Evolutionary conservation across 2,329 filamentous ascomycete species (phyloP).

Genomic region (Aureobasidium sp.): DNA sequence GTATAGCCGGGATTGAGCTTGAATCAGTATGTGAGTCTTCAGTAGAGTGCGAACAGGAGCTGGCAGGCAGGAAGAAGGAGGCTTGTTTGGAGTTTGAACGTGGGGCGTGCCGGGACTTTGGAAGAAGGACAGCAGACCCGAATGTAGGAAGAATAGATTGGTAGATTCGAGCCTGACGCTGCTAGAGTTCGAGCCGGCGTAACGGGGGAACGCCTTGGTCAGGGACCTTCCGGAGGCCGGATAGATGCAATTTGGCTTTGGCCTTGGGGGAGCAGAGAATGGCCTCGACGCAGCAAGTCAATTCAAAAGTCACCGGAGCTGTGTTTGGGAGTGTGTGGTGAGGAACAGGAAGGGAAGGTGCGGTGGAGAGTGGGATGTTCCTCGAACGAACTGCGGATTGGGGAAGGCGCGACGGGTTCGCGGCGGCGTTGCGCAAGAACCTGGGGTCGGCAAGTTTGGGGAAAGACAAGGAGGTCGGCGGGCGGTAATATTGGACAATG

Average conservation of each 20-base stretch:
- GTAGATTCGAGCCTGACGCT: constrained; percentile 11
- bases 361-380: background rate
- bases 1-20: background rate
- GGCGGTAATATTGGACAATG: constrained; percentile 10
- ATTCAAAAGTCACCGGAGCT: background rate
- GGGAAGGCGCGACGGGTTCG: constrained; percentile 8
- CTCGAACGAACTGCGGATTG: constrained; percentile 1
- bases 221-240: background rate
- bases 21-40: background rate
- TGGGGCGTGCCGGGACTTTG: constrained; percentile 7
- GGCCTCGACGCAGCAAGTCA: background rate
- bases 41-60: background rate
- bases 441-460: constrained; percentile 11
- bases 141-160: constrained; percentile 6
- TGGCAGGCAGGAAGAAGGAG: constrained; percentile 3
- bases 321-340: background rate
- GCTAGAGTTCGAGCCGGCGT: constrained; percentile 11
- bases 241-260: background rate
- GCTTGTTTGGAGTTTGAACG: constrained; percentile 7
- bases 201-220: constrained; percentile 7
- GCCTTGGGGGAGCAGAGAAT: background rate
- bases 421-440: constrained; percentile 8
- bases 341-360: background rate
- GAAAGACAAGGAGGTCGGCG: constrained; percentile 7
- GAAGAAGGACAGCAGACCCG: constrained; percentile 4